Conservation (phyloP, 331 rosid species). For the Erythrophleum ivorense region DNA sequence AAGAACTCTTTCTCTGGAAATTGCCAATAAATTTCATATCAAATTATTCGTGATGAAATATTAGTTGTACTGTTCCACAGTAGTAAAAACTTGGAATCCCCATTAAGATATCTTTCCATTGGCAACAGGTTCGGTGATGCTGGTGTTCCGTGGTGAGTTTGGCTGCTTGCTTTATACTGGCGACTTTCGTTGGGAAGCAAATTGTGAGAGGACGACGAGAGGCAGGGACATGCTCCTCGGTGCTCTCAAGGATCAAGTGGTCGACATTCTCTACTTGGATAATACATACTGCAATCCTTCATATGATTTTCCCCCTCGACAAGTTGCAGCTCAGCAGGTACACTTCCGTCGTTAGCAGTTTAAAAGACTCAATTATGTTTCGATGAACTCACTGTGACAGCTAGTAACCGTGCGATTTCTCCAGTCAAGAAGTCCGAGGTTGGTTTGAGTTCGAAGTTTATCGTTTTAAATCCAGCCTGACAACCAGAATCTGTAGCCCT, state of each 20-base stretch:
- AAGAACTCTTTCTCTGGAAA: not conserved
- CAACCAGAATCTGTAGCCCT: not conserved
- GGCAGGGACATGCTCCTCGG: slow-evolving; percentile 49
- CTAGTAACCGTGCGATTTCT: not conserved
- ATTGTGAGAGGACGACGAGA: slow-evolving; percentile 47
- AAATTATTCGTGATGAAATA: not conserved
- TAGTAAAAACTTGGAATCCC: not conserved
- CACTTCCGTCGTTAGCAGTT: slow-evolving; percentile 4
- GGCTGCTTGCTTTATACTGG: slow-evolving; percentile 70
- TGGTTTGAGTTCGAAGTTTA: slow-evolving; percentile 4
- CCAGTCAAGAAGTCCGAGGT: not conserved
- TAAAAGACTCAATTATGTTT: not conserved
- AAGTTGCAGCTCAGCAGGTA: slow-evolving; percentile 66
- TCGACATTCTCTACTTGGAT: slow-evolving; percentile 63
- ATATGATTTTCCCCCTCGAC: slow-evolving; percentile 64
- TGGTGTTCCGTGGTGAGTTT: slow-evolving; percentile 73
- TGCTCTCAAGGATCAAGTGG: slow-evolving; percentile 54
- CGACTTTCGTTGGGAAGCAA: slow-evolving; percentile 73
- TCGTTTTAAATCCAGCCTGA: not conserved
- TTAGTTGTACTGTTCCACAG: not conserved
- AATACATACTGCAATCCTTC: slow-evolving; percentile 79
- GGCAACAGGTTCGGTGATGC: slow-evolving; percentile 63
- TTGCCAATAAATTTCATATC: not conserved
- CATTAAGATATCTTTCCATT: not conserved
- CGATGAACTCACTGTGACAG: not conserved